These are phyloP conservation scores for Scutellaria galericulata DNA, from an alignment of 257 asterid genomes.

Conservation along the genomic window DNA sequence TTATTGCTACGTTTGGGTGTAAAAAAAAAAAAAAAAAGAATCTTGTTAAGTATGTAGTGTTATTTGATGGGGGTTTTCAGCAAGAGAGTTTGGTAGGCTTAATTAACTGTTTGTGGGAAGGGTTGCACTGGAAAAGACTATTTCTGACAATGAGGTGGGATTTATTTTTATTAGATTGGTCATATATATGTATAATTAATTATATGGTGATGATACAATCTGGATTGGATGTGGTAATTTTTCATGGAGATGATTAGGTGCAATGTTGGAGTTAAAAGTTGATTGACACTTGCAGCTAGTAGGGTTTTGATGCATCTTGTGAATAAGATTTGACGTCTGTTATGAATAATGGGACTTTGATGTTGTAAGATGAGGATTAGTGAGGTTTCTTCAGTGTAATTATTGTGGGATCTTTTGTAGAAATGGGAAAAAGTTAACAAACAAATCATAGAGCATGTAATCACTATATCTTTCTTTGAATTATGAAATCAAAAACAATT, in stretches of 20 bases:
- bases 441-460: background rate
- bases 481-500: background rate
- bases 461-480: background rate
- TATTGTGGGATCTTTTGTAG: conserved; percentile 8
- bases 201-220: background rate
- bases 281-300: background rate
- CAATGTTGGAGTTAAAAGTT: conserved; percentile 6
- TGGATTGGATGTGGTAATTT: background rate
- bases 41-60: background rate
- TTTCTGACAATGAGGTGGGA: conserved; percentile 8
- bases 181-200: background rate
- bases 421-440: background rate
- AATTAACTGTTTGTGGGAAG: conserved; percentile 7
- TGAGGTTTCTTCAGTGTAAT: conserved; percentile 1
- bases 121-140: conserved; percentile 8
- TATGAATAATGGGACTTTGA: background rate
- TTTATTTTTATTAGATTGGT: background rate
- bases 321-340: background rate
- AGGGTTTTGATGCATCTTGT: background rate
- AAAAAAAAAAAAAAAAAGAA: background rate
- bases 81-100: conserved; percentile 16
- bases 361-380: conserved; percentile 18
- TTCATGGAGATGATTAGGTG: background rate
- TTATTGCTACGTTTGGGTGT: background rate
- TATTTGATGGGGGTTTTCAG: conserved; percentile 29